Evolutionary conservation across 306 rosid genomes (phyloP), one percentile per base, ranked within the genome.

Genomic region (Amphicarpaea edgeworthii): DNA sequence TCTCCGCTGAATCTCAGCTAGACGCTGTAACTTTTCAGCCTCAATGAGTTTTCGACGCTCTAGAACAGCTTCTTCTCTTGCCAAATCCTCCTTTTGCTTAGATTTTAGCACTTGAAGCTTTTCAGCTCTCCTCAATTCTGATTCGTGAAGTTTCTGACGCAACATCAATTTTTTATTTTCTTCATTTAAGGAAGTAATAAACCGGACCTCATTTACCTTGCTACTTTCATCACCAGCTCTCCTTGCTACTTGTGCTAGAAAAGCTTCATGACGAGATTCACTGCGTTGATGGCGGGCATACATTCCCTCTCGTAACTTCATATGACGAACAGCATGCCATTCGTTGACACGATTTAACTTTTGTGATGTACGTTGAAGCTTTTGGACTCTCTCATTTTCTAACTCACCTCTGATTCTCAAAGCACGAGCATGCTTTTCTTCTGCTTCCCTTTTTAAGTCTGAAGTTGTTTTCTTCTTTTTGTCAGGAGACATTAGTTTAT

Each of bases 201-300:
- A 95, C 75, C 97, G 97, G 75, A 95, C 96, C 88, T 95, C 98
- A 20, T 95, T 95, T 24, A 95, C 98, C 87, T 95, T 95, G 84
- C 97, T 95, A 85, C 97, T 95, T 81, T 95, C 98, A 78, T 95
- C 97, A 32, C 98, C 97, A 86, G 98, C 98, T 90, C 98, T 95
- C 88, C 84, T 95, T 34, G 54, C 97, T 80, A 93, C 97, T 90
- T 92, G 98, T 84, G 98, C 98, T 77, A 95, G 86, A 87, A 79
- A 90, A 54, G 98, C 98, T 86, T 95, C 98, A 77, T 95, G 98
- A 32, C 97, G 96, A 83, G 98, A 90, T 75, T 87, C 98, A 80
- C 97, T 86, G 37, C 93, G 95, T 83, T 92, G 98, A 70, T 95
- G 98, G 37, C 98, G 98, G 59, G 98, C 97, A 90, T 87, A 75